These are phyloP conservation scores for Metarhizium guizhouense DNA, from an alignment of 2,329 filamentous ascomycete species.

Conservation along the genomic window DNA sequence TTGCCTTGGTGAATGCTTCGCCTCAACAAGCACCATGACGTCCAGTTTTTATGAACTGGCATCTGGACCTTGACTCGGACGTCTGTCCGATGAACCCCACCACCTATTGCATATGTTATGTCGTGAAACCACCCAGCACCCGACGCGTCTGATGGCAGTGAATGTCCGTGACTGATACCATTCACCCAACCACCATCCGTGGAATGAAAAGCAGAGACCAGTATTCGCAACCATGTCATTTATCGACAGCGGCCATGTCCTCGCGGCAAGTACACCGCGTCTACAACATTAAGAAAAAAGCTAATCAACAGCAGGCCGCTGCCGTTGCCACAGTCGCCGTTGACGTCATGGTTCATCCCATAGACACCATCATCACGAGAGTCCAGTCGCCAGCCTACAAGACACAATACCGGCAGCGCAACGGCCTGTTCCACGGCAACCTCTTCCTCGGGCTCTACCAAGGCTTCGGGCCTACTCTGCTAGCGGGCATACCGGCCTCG, in stretches of 20 bases:
- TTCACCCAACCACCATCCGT: too few species aligned
- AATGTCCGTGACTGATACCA: too few species aligned
- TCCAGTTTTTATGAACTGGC: too few species aligned
- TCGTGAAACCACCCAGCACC: too few species aligned
- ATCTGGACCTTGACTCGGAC: too few species aligned
- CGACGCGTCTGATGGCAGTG: too few species aligned
- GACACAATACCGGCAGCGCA: slow-evolving; percentile 8
- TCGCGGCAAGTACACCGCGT: not conserved
- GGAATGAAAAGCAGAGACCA: too few species aligned
- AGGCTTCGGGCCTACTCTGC: slow-evolving; percentile 12
- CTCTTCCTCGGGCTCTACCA: slow-evolving; percentile 12
- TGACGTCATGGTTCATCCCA: slow-evolving; percentile 10
- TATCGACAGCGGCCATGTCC: not conserved
- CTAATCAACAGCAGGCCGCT: slow-evolving; percentile 2
- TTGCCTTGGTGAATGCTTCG: too few species aligned
- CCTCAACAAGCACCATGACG: too few species aligned
- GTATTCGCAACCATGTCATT: not conserved
- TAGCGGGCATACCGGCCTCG: slow-evolving; percentile 9
- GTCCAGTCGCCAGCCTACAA: slow-evolving; percentile 11
- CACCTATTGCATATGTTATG: too few species aligned
- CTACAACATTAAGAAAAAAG: not conserved
- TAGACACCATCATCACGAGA: slow-evolving; percentile 12
- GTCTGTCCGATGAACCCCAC: too few species aligned
- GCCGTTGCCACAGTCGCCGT: slow-evolving; percentile 6
- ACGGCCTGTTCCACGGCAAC: slow-evolving; percentile 5